Percentiles rank a stretch among this genome's conserved stretches.
Conservation (phyloP, 306 rosid species). For the Prunus salicina region DNA sequence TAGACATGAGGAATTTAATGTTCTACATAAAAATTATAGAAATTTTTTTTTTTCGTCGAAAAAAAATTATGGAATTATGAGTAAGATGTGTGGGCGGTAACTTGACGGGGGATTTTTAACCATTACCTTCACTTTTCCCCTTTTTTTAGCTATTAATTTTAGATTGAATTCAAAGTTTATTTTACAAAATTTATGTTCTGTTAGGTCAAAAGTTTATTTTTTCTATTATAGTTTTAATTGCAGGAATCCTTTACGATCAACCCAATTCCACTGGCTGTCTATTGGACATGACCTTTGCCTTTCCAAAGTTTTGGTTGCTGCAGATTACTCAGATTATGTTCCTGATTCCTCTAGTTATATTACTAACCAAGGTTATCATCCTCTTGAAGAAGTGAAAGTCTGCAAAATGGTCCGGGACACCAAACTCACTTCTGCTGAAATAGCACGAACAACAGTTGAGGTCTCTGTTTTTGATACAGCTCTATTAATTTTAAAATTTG, state of each 20-base stretch:
- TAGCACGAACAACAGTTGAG: conserved; percentile 82
- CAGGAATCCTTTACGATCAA: conserved; percentile 55
- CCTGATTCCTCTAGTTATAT: conserved; percentile 71
- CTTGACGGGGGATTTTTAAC: background rate
- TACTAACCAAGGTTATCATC: conserved; percentile 66
- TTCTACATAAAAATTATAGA: background rate
- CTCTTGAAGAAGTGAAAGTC: conserved; percentile 83
- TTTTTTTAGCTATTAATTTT: background rate
- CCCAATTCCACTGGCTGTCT: conserved; percentile 58
- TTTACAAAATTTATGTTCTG: background rate
- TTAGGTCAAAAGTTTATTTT: background rate
- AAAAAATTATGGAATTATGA: background rate
- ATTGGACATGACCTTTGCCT: conserved; percentile 57
- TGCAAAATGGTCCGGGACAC: conserved; percentile 47
- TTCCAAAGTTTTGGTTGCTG: conserved; percentile 85
- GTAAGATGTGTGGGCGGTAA: background rate
- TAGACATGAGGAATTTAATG: background rate
- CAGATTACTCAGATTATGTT: conserved; percentile 84
- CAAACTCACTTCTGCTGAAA: conserved; percentile 74
- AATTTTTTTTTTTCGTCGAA: background rate
- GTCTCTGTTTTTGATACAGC: conserved; percentile 27
- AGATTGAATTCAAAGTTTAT: too few species aligned
- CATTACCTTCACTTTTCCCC: background rate
- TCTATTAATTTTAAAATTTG: conserved; percentile 15
- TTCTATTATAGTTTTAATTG: conserved; percentile 35